Percentiles rank a stretch among this genome's conserved stretches.
Evolutionary conservation across 176 grass and related monocot species (phyloP).

Genomic region (Ensete ventricosum): DNA sequence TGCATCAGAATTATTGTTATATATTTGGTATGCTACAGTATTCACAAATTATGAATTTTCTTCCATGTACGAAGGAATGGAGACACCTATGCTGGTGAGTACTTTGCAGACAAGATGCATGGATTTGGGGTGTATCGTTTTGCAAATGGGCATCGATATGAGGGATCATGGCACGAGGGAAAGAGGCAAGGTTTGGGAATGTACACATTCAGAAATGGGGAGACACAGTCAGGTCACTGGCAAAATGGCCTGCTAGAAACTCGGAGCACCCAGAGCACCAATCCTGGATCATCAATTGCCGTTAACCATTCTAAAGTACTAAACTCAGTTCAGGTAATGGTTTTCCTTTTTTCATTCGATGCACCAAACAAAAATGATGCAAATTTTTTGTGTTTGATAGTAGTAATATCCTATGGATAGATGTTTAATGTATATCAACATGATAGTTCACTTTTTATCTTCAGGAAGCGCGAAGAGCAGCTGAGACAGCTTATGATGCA

Average conservation of each 20-base stretch:
- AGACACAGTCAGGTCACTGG: constrained; percentile 91
- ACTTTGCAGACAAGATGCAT: no score
- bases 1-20: no score
- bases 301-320: constrained; percentile 93
- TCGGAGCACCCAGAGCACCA: constrained; percentile 63
- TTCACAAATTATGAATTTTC: not conserved
- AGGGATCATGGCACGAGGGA: no score
- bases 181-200: constrained; percentile 81
- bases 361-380: no score
- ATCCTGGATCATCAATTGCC: constrained; percentile 64
- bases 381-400: no score
- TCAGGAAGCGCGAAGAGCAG: constrained; percentile 85
- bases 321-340: constrained; percentile 73
- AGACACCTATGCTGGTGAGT: constrained; percentile 48
- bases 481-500: constrained; percentile 63
- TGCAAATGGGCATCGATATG: no score
- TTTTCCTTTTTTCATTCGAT: no score
- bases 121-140: no score
- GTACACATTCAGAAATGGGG: constrained; percentile 94
- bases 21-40: not conserved
- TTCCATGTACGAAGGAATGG: constrained; percentile 58
- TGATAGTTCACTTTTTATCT: not conserved
- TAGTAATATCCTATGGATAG: no score
- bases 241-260: constrained; percentile 71
- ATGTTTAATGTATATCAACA: no score